Conservation (phyloP, 2,329 filamentous ascomycete genomes). For the Talaromyces verruculosus region DNA sequence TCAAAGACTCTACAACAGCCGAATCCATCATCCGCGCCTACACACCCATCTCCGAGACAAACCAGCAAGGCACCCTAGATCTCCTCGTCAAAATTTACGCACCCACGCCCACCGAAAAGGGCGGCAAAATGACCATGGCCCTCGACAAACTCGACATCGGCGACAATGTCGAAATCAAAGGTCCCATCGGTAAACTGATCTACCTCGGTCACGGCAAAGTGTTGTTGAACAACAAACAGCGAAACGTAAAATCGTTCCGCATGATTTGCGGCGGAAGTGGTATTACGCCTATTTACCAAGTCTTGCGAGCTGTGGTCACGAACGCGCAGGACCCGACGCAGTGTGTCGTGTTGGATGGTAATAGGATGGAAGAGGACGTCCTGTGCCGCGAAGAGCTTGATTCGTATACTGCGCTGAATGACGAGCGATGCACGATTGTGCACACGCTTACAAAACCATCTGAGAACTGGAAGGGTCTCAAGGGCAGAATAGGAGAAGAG, state of each 20-base stretch:
- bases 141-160: conserved; percentile 72
- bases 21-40: conserved; percentile 82
- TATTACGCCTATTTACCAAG: conserved; percentile 87
- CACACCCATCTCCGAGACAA: conserved; percentile 72
- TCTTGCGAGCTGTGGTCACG: conserved; percentile 70
- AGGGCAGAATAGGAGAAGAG: conserved; percentile 64
- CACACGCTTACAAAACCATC: conserved; percentile 67
- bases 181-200: conserved; percentile 80
- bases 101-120: conserved; percentile 56
- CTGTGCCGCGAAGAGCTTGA: conserved; percentile 74
- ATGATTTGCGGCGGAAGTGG: conserved; percentile 91
- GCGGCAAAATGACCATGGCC: conserved; percentile 79
- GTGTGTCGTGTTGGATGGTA: conserved; percentile 76
- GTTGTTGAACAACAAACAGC: conserved; percentile 56
- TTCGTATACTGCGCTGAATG: conserved; percentile 54
- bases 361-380: conserved; percentile 77
- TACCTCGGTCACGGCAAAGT: conserved; percentile 70
- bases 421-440: conserved; percentile 59
- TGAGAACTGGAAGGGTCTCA: conserved; percentile 65
- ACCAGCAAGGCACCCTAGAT: conserved; percentile 64
- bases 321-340: conserved; percentile 63
- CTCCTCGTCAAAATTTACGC: conserved; percentile 83
- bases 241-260: conserved; percentile 65
- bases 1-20: conserved; percentile 59
- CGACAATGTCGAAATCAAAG: conserved; percentile 78